These are phyloP conservation scores for Conoideocrella luteorostrata DNA, from an alignment of 2,329 filamentous ascomycete genomes.

Conservation along the genomic window DNA sequence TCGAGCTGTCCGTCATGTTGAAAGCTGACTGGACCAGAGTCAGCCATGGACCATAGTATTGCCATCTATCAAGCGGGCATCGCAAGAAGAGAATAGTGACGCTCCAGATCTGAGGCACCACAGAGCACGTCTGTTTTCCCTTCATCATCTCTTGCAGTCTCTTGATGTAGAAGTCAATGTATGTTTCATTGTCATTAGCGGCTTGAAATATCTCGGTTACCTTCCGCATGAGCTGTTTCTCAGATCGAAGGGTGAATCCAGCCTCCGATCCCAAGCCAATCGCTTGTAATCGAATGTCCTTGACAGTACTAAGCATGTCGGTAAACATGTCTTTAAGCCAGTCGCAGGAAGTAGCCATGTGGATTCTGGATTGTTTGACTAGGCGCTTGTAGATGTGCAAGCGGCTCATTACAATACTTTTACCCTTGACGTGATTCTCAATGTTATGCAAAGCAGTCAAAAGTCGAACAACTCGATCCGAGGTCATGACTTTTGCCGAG, in stretches of 20 bases:
- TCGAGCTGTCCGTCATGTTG: constrained; percentile 66
- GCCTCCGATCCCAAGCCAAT: constrained; percentile 68
- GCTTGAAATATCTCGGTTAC: constrained; percentile 58
- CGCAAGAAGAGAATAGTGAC: constrained; percentile 73
- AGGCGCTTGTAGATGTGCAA: constrained; percentile 74
- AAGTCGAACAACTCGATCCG: constrained; percentile 62
- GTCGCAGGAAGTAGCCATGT: constrained; percentile 65
- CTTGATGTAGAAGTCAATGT: constrained; percentile 62
- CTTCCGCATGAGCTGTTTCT: constrained; percentile 59
- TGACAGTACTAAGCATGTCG: constrained; percentile 71
- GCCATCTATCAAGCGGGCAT: constrained; percentile 61
- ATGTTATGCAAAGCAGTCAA: constrained; percentile 66
- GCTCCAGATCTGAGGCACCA: constrained; percentile 86
- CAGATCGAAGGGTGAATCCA: constrained; percentile 61
- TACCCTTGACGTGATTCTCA: constrained; percentile 68
- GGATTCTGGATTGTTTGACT: constrained; percentile 59
- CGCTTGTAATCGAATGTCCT: constrained; percentile 69
- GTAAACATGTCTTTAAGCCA: constrained; percentile 82
- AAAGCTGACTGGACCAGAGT: constrained; percentile 76
- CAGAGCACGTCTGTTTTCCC: constrained; percentile 40
- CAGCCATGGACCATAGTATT: constrained; percentile 68
- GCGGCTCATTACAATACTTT: constrained; percentile 71
- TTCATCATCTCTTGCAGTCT: constrained; percentile 64
- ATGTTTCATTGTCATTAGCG: constrained; percentile 46
- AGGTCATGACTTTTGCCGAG: constrained; percentile 64